Conservation (phyloP, 169 alveolate species). For the Cryptosporidium parvum region DNA sequence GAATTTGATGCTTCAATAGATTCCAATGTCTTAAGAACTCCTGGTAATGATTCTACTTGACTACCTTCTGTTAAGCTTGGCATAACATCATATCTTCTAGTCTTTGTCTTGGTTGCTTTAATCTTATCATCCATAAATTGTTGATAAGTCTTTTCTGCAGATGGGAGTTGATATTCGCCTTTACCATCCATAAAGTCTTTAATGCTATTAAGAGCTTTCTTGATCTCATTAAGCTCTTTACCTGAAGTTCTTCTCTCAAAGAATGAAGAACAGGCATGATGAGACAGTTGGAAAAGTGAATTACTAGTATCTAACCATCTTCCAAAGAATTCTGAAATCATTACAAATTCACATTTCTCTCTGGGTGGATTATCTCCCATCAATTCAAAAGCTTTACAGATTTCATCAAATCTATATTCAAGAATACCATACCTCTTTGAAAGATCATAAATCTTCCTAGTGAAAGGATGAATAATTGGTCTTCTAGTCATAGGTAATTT, state of each 20-base stretch:
- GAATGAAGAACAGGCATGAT: slow-evolving; percentile 47
- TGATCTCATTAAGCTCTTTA: slow-evolving; percentile 61
- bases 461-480: slow-evolving; percentile 34
- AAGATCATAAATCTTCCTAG: slow-evolving; percentile 53
- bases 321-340: slow-evolving; percentile 66
- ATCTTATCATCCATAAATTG: slow-evolving; percentile 64
- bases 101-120: slow-evolving; percentile 12
- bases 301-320: slow-evolving; percentile 74
- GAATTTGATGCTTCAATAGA: slow-evolving; percentile 45
- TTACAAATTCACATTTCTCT: slow-evolving; percentile 58
- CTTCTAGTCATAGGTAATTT: slow-evolving; percentile 46
- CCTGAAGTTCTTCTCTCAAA: slow-evolving; percentile 72
- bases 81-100: slow-evolving; percentile 49
- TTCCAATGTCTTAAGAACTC: slow-evolving; percentile 60
- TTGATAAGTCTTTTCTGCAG: slow-evolving; percentile 62
- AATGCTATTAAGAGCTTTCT: slow-evolving; percentile 52
- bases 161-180: slow-evolving; percentile 62
- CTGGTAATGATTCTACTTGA: slow-evolving; percentile 64
- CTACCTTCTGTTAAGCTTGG: slow-evolving; percentile 74
- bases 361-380: slow-evolving; percentile 75
- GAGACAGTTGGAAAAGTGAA: slow-evolving; percentile 57
- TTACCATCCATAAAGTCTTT: slow-evolving; percentile 72
- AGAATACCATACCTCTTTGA: slow-evolving; percentile 49
- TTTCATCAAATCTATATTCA: slow-evolving; percentile 72
- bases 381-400: slow-evolving; percentile 59